Evolutionary conservation across 176 grass and related monocot genomes (phyloP).

Genomic region (Secale cereale): DNA sequence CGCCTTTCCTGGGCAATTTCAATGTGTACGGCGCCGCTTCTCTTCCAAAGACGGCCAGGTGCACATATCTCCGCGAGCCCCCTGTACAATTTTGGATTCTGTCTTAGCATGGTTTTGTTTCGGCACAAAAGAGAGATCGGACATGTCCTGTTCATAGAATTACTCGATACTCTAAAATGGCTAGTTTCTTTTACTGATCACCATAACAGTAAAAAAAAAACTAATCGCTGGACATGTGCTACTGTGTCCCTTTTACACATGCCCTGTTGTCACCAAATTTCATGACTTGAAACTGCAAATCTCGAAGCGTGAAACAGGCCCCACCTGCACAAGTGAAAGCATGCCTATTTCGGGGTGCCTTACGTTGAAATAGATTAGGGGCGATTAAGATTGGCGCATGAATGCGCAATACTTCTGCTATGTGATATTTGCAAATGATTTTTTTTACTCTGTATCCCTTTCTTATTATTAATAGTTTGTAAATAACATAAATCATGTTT

Average conservation of each 20-base stretch:
- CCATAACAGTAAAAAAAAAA: background rate
- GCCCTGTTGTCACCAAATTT: background rate
- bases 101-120: background rate
- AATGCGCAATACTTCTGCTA: background rate
- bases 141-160: background rate
- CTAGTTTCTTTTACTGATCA: conserved; percentile 1
- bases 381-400: background rate
- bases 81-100: background rate
- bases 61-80: background rate
- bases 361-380: background rate
- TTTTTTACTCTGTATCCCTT: background rate
- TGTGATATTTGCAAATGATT: background rate
- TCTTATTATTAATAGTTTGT: background rate
- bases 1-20: conserved; percentile 28
- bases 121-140: background rate
- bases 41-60: conserved; percentile 37
- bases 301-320: background rate
- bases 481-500: conserved; percentile 13
- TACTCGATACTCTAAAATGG: background rate
- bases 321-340: background rate
- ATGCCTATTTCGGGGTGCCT: background rate
- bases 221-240: background rate
- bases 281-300: background rate
- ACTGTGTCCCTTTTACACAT: background rate
- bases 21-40: conserved; percentile 2